Evolutionary conservation across 768 basidiomycete species (phyloP).

Genomic region (Psilocybe tampanensis): DNA sequence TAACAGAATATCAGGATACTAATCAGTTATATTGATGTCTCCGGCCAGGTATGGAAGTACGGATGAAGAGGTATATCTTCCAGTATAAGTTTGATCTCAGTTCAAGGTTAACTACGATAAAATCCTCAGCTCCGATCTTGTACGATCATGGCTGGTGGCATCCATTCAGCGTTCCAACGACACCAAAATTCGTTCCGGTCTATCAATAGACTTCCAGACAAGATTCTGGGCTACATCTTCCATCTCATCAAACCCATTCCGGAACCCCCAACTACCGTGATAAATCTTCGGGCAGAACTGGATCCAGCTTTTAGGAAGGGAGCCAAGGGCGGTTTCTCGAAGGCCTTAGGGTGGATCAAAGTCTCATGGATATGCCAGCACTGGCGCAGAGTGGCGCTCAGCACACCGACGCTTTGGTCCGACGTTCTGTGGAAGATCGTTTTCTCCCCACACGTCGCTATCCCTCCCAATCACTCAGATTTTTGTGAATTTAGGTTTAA

Average conservation of each 20-base stretch:
- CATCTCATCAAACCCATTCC: neutral
- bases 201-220: neutral
- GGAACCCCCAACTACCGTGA: neutral
- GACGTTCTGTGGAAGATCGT: neutral
- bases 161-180: neutral
- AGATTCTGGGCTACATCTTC: neutral
- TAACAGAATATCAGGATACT: too few species aligned
- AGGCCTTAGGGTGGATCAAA: neutral
- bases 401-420: neutral
- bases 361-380: neutral
- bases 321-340: neutral
- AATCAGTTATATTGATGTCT: too few species aligned
- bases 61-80: too few species aligned
- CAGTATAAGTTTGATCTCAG: too few species aligned
- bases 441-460: neutral
- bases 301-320: neutral
- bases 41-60: too few species aligned
- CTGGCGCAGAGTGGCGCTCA: neutral
- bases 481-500: neutral
- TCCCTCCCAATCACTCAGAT: neutral
- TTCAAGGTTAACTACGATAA: too few species aligned
- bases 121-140: too few species aligned
- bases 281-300: neutral
- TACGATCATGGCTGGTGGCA: neutral
- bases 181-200: neutral